Evolutionary conservation across 805 yeast species (phyloP).

Genomic region (Saccharomyces eubayanus): DNA sequence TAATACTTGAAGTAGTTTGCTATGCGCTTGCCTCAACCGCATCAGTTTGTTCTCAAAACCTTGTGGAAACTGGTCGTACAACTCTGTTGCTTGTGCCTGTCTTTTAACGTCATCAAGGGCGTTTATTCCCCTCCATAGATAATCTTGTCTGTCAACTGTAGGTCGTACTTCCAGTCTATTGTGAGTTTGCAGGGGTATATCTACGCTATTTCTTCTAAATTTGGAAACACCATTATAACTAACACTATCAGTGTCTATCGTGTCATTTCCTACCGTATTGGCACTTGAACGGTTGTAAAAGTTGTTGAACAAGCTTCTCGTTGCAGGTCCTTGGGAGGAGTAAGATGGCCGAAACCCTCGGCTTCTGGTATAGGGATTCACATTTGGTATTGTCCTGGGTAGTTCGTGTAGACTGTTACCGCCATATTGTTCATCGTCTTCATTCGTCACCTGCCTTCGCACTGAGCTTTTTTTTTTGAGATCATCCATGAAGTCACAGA

Average conservation of each 20-base stretch:
- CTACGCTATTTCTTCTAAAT: background rate
- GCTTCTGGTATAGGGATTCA: background rate
- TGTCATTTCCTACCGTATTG: background rate
- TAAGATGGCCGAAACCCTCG: background rate
- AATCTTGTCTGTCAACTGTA: background rate
- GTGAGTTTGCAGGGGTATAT: background rate
- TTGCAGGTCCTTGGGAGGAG: background rate
- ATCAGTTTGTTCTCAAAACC: constrained; percentile 32
- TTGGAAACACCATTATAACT: background rate
- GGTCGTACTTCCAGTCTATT: background rate
- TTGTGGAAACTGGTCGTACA: constrained; percentile 37
- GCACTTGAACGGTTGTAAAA: background rate
- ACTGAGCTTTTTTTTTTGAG: background rate
- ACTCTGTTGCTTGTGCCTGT: constrained; percentile 42
- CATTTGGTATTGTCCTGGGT: constrained; percentile 1
- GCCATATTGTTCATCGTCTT: constrained; percentile 1
- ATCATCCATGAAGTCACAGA: background rate
- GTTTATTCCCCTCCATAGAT: constrained; percentile 79
- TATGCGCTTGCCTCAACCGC: constrained; percentile 48
- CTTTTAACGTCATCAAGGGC: constrained; percentile 70
- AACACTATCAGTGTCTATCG: background rate
- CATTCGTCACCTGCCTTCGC: background rate
- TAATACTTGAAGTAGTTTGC: constrained; percentile 33
- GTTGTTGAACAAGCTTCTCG: background rate
- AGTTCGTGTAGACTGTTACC: constrained; percentile 1